Percentiles rank a stretch among this genome's conserved stretches.
These are phyloP conservation scores for Phytomonas sp. DNA, from an alignment of 208 protist species.

Conservation along the genomic window DNA sequence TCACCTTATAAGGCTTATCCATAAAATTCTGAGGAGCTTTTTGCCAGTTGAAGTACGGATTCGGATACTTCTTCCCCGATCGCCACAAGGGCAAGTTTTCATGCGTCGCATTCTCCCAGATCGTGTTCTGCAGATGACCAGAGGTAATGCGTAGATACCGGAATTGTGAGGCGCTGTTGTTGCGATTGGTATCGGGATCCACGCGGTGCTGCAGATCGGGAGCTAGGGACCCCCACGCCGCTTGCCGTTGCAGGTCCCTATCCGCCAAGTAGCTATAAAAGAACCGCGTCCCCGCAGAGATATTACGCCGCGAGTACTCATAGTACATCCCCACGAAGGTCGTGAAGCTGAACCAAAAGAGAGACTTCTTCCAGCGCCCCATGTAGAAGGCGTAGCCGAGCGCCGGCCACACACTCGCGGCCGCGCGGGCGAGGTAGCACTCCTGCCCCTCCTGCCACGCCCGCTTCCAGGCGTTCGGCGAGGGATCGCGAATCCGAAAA, in stretches of 20 bases:
- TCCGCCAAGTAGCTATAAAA: conserved; percentile 78
- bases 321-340: conserved; percentile 42
- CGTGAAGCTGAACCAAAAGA: conserved; percentile 50
- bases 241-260: conserved; percentile 50
- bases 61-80: conserved; percentile 38
- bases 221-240: conserved; percentile 57
- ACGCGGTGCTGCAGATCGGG: conserved; percentile 52
- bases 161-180: conserved; percentile 64
- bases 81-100: conserved; percentile 52
- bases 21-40: conserved; percentile 76
- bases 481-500: conserved; percentile 68
- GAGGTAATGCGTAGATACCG: conserved; percentile 63
- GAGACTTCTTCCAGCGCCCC: conserved; percentile 63
- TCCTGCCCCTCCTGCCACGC: conserved; percentile 73
- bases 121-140: conserved; percentile 59
- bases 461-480: conserved; percentile 57
- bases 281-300: conserved; percentile 49
- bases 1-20: conserved; percentile 44
- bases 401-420: conserved; percentile 53
- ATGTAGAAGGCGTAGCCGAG: conserved; percentile 78
- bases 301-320: conserved; percentile 63
- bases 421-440: conserved; percentile 50
- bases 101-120: conserved; percentile 73
- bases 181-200: conserved; percentile 78
- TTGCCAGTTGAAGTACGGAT: conserved; percentile 84